Evolutionary conservation across 768 basidiomycete genomes (phyloP).

Genomic region (Boletus tomentosulus): DNA sequence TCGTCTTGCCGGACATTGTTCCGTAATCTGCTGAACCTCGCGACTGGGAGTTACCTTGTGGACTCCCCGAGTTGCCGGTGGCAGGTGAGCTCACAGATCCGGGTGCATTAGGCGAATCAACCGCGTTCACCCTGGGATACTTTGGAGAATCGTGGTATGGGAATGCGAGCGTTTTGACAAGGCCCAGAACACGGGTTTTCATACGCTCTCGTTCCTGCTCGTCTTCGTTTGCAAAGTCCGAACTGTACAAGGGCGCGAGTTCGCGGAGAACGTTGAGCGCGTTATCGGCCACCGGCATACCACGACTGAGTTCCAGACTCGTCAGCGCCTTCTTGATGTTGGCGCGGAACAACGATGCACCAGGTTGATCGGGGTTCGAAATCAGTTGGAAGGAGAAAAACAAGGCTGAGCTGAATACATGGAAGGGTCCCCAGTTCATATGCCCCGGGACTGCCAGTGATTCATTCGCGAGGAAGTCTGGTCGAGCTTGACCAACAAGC

Average conservation of each 20-base stretch:
- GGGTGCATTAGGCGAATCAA: constrained; percentile 47
- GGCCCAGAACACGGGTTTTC: constrained; percentile 56
- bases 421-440: constrained; percentile 81
- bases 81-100: constrained; percentile 50
- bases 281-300: constrained; percentile 68
- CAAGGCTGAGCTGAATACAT: constrained; percentile 83
- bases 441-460: constrained; percentile 74
- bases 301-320: constrained; percentile 62
- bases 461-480: constrained; percentile 68
- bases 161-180: constrained; percentile 74
- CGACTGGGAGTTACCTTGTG: constrained; percentile 29
- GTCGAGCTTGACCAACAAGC: constrained; percentile 70
- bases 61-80: constrained; percentile 56
- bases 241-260: constrained; percentile 68
- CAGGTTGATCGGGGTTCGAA: constrained; percentile 74
- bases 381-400: constrained; percentile 90
- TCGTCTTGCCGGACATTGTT: constrained; percentile 14
- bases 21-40: constrained; percentile 28
- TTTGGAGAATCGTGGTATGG: constrained; percentile 71
- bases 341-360: constrained; percentile 69
- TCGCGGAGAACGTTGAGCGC: constrained; percentile 66
- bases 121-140: constrained; percentile 42
- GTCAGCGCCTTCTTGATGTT: constrained; percentile 67
- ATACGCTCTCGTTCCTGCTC: constrained; percentile 53
- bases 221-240: constrained; percentile 51